A percentile compares a stretch with the other conserved stretches of the same genome.
Conservation (phyloP, 208 protist genomes). For the Leishmania tropica region DNA sequence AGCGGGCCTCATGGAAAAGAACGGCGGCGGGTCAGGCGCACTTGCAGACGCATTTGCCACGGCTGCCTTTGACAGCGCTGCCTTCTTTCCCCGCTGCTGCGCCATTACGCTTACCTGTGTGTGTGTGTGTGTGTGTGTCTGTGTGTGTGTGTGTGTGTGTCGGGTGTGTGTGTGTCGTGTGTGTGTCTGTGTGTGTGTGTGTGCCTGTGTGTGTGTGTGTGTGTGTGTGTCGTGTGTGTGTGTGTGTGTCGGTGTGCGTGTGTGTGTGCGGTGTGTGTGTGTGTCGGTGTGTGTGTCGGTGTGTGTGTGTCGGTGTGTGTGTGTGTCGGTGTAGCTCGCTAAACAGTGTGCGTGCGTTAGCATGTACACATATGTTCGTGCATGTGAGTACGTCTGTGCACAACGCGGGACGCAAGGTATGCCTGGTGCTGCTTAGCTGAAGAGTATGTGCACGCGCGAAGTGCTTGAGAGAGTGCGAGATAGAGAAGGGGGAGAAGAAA, state of each 20-base stretch:
- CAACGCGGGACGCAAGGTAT: not conserved
- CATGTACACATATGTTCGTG: too few relatives aligned
- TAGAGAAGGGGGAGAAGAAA: not conserved
- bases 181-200: not conserved
- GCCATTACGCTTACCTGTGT: not conserved
- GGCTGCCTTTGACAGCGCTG: not conserved
- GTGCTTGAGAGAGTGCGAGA: slow-evolving; percentile 5
- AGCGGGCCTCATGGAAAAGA: slow-evolving; percentile 45
- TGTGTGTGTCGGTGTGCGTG: too few relatives aligned
- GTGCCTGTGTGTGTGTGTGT: too few relatives aligned
- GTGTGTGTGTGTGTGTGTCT: not conserved
- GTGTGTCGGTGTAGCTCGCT: not conserved
- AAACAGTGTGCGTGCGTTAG: not conserved
- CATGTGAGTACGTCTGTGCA: not conserved
- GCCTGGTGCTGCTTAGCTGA: not conserved
- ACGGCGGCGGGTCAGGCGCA: slow-evolving; percentile 28
- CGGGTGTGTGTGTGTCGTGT: too few relatives aligned
- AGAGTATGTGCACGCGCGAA: not conserved
- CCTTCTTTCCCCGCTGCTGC: not conserved
- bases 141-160: not conserved
- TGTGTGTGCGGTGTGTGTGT: too few relatives aligned
- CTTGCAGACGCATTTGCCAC: not conserved
- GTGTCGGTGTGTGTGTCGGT: not conserved
- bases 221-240: not conserved
- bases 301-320: not conserved